Evolutionary conservation across 768 basidiomycete genomes (phyloP).

Genomic region (Gloeostereum incarnatum): DNA sequence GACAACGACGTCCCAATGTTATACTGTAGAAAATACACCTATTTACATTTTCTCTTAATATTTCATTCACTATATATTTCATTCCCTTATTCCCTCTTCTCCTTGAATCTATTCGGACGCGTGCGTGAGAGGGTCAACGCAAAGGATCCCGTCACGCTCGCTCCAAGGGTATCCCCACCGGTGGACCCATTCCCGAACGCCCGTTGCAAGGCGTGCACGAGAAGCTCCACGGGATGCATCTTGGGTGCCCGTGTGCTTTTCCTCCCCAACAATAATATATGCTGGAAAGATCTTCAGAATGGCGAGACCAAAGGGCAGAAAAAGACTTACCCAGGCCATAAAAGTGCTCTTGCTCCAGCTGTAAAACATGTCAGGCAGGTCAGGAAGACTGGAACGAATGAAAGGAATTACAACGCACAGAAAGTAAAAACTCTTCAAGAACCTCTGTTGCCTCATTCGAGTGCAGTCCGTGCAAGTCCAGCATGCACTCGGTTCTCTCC

Average conservation of each 20-base stretch:
- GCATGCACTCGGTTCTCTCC: slow-evolving; percentile 80
- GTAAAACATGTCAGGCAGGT: slow-evolving; percentile 2
- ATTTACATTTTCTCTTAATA: too few relatives aligned
- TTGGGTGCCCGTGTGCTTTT: slow-evolving; percentile 93
- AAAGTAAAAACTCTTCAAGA: slow-evolving; percentile 78
- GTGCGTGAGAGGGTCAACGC: slow-evolving; percentile 81
- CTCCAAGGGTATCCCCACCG: slow-evolving; percentile 96
- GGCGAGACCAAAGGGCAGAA: slow-evolving; percentile 1
- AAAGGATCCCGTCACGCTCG: slow-evolving; percentile 85
- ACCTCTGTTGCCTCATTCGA: slow-evolving; percentile 90
- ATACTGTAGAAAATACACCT: too few relatives aligned
- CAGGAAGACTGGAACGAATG: not conserved
- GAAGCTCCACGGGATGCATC: slow-evolving; percentile 76
- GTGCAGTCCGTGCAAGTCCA: slow-evolving; percentile 93
- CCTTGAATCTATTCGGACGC: slow-evolving; percentile 26
- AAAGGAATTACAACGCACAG: slow-evolving; percentile 43
- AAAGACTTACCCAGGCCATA: slow-evolving; percentile 70
- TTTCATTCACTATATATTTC: too few relatives aligned
- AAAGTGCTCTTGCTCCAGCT: slow-evolving; percentile 86
- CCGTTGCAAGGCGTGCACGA: slow-evolving; percentile 73
- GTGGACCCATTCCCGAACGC: slow-evolving; percentile 86
- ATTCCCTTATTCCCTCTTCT: not conserved
- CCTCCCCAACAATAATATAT: slow-evolving; percentile 88
- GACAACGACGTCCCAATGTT: too few relatives aligned
- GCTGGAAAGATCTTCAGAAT: slow-evolving; percentile 29